Conservation (phyloP, 495 filamentous ascomycete genomes). For the Penicillium subrubescens region DNA sequence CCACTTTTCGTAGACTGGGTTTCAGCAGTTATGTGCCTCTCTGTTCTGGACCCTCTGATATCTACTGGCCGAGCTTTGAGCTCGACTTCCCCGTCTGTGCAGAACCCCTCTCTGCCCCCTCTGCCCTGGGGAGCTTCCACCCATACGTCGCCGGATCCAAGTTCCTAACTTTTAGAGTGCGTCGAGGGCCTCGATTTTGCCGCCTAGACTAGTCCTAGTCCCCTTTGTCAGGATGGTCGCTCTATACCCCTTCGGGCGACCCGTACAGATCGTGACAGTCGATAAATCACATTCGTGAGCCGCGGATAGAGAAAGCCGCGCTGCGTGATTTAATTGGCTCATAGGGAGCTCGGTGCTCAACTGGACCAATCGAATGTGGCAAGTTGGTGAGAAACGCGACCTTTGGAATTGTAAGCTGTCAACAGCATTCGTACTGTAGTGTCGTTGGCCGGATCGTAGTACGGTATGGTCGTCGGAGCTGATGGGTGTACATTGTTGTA, state of each 20-base stretch:
- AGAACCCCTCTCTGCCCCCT: not conserved
- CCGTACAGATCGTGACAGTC: slow-evolving; percentile 17
- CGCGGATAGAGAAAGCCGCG: slow-evolving; percentile 7
- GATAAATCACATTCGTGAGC: slow-evolving; percentile 26
- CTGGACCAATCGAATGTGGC: slow-evolving; percentile 17
- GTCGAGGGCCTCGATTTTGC: slow-evolving; percentile 10
- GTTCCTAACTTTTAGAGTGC: slow-evolving; percentile 16
- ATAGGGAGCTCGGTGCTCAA: not conserved
- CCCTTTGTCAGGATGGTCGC: not conserved
- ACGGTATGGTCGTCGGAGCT: not conserved
- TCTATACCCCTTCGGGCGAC: not conserved
- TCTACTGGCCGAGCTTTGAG: too few species aligned
- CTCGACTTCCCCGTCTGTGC: not conserved
- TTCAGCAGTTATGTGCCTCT: not conserved
- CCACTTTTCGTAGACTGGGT: slow-evolving; percentile 5
- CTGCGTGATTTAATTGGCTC: slow-evolving; percentile 13
- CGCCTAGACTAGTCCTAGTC: not conserved
- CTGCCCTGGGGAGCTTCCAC: not conserved
- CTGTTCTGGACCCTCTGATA: not conserved
- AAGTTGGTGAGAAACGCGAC: not conserved
- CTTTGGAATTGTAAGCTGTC: not conserved
- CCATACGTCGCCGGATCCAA: slow-evolving; percentile 1
- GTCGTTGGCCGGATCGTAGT: not conserved
- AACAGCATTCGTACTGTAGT: not conserved
- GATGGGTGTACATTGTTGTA: not conserved